phyloP scores from a whole-genome alignment of 805 yeast genomes.

The Barnettozyma populi region DNA sequence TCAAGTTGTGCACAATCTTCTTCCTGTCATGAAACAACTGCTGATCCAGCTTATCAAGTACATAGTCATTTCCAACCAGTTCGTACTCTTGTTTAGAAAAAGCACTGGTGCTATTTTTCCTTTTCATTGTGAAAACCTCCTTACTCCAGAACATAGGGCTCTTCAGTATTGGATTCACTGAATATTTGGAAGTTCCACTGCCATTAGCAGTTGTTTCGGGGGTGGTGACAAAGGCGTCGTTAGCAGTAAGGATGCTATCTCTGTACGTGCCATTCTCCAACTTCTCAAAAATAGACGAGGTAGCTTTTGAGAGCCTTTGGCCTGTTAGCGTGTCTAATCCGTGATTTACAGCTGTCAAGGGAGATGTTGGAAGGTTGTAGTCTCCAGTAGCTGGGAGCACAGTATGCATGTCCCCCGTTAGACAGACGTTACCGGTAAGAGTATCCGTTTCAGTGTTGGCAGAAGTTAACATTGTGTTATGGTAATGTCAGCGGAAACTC shows the following conservation, averaged over 20 bases:
- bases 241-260: constrained; percentile 2
- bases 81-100: not conserved
- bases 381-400: not conserved
- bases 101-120: not conserved
- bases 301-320: not conserved
- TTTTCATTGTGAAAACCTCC: not conserved
- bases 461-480: not conserved
- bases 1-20: not conserved
- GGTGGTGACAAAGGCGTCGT: not conserved
- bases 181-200: not conserved
- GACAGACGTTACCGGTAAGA: not conserved
- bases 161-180: not conserved
- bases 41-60: constrained; percentile 10
- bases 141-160: constrained; percentile 5
- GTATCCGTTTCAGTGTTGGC: not conserved
- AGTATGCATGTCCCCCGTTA: not conserved
- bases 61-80: not conserved
- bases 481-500: too few relatives aligned
- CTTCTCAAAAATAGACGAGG: constrained; percentile 6
- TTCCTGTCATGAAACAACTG: not conserved
- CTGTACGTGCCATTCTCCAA: constrained; percentile 6
- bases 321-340: not conserved
- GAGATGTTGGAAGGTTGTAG: not conserved
- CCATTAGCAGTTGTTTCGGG: not conserved
- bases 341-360: not conserved